Evolutionary conservation across 2,329 filamentous ascomycete species (phyloP).

Genomic region (Onygenales sp.): DNA sequence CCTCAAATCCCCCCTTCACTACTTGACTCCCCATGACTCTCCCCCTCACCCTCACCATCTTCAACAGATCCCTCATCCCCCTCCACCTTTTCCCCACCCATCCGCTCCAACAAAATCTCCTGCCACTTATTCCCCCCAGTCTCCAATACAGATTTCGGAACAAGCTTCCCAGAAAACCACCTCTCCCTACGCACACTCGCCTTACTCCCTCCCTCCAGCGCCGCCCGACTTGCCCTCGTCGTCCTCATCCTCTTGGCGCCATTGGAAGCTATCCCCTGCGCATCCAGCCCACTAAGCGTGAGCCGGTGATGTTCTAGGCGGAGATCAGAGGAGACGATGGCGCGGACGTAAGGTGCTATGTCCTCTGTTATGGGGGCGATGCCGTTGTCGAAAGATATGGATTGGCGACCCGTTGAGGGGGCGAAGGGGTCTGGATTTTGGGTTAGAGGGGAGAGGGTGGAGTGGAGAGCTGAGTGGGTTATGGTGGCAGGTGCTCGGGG

Average conservation of each 20-base stretch:
- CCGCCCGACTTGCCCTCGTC: conserved; percentile 65
- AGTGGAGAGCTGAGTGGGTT: conserved; percentile 31
- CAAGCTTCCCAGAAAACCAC: conserved; percentile 59
- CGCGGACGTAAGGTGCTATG: conserved; percentile 80
- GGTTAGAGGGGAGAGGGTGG: conserved; percentile 45
- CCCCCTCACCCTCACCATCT: background rate
- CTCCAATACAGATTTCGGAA: conserved; percentile 52
- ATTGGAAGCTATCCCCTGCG: conserved; percentile 39
- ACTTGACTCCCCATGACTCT: too few relatives aligned
- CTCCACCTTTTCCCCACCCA: background rate
- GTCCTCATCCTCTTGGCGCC: conserved; percentile 53
- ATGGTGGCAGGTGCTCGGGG: conserved; percentile 15
- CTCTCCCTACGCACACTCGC: conserved; percentile 57
- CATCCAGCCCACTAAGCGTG: conserved; percentile 52
- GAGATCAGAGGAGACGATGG: conserved; percentile 69
- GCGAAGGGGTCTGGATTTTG: conserved; percentile 26
- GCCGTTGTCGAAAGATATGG: conserved; percentile 69
- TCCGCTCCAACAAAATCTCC: conserved; percentile 16
- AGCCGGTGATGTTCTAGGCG: conserved; percentile 59
- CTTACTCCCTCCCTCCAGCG: conserved; percentile 64
- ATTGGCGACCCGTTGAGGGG: conserved; percentile 23
- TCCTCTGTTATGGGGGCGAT: conserved; percentile 60
- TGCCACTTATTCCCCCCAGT: conserved; percentile 47
- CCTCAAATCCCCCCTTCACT: too few relatives aligned
- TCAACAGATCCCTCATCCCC: background rate